phyloP scores from a whole-genome alignment of 2,329 filamentous ascomycete genomes.

The Elsinoe ampelina region DNA sequence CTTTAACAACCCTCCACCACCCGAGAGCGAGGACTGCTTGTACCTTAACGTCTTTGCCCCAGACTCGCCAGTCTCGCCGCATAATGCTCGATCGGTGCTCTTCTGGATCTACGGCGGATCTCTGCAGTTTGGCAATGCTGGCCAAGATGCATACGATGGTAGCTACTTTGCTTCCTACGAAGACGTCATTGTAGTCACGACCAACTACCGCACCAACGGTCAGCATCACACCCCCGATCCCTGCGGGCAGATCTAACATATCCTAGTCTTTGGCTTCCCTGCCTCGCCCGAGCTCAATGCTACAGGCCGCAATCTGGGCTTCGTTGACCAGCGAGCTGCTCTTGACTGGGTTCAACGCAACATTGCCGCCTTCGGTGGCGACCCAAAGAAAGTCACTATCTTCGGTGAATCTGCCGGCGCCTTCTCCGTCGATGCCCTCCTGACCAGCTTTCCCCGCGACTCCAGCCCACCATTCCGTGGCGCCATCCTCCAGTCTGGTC shows the following conservation, averaged over 20 bases:
- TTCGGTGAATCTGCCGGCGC: slow-evolving; percentile 29
- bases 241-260: not conserved
- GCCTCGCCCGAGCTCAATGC: slow-evolving; percentile 28
- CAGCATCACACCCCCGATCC: not conserved
- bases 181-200: slow-evolving; percentile 28
- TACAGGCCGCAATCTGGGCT: slow-evolving; percentile 28
- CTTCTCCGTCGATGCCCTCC: slow-evolving; percentile 25
- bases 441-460: slow-evolving; percentile 21
- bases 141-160: slow-evolving; percentile 25
- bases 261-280: slow-evolving; percentile 34
- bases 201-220: slow-evolving; percentile 29
- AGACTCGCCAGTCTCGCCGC: slow-evolving; percentile 20
- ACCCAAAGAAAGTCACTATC: slow-evolving; percentile 29
- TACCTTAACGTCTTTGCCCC: slow-evolving; percentile 30
- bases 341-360: slow-evolving; percentile 32
- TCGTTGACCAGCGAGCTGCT: slow-evolving; percentile 29
- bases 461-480: slow-evolving; percentile 26
- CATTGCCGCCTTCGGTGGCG: slow-evolving; percentile 30
- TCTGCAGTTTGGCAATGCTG: slow-evolving; percentile 26
- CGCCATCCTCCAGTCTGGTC: slow-evolving; percentile 27
- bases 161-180: slow-evolving; percentile 27
- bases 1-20: slow-evolving; percentile 26
- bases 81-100: slow-evolving; percentile 24
- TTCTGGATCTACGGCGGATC: slow-evolving; percentile 30
- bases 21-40: slow-evolving; percentile 29